Evolutionary conservation across 441 rosid genomes (phyloP), one percentile per base, ranked within the genome.

Genomic region (Viola pubescens): DNA sequence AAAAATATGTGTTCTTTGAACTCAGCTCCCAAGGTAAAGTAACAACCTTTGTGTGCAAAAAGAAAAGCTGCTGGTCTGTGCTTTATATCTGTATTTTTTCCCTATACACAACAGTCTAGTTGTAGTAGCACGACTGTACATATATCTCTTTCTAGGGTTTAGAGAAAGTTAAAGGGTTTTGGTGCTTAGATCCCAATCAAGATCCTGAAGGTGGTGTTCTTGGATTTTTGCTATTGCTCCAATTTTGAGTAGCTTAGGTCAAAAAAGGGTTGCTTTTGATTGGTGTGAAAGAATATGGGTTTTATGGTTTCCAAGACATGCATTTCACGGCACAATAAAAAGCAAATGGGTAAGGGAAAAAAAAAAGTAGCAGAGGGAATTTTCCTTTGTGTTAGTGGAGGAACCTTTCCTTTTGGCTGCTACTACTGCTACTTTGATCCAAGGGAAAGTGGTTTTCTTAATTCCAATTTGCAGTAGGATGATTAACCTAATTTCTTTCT

Each of bases 371-470:
- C 53, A 47, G 67, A 10, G 61, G 49, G 60, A 53, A 67, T 67
- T 61, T 55, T 67, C 61, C 59, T 64, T 19, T 56, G 60, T 40
- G 67, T 43, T 72, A 59, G 75, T 69, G 71, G 73, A 68, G 64
- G 34, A 26, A 26, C 34, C 34, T 26, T 26, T 26, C 34, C 54
- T 66, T 68, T 57, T 57, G 43, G 3, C 48, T 54, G 13, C 40
- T n/a, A 37, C 12, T 26, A 5, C 14, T 9, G 44, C 59, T 12
- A 43, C 48, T 63, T 65, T 39, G 26, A 54, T 49, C 62, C 60
- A 50, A 51, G 54, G 6, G 41, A 67, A 48, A 9, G 4, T 4
- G 41, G 14, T 55, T 37, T 39, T 4, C 12, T 39, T 14, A 39
- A 13, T 40, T 9, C 10, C 34, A 39, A 0, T 10, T 11, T 9